phyloP scores from a whole-genome alignment of 768 basidiomycete species.

The Tubosaeta sp. region DNA sequence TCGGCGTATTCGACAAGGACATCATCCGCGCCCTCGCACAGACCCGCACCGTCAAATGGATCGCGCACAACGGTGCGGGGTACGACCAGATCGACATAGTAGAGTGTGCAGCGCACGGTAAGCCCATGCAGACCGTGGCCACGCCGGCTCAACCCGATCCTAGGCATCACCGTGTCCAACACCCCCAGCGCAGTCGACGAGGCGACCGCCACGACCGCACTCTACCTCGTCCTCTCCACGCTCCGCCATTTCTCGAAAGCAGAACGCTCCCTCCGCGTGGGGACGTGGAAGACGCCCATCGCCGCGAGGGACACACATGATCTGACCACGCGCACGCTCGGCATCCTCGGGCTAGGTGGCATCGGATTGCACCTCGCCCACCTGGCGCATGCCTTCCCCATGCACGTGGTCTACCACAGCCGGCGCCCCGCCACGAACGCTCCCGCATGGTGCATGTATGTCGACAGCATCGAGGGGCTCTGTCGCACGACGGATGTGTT shows the following conservation, averaged over 20 bases:
- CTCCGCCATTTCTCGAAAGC: slow-evolving; percentile 67
- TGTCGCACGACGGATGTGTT: slow-evolving; percentile 73
- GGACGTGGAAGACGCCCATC: slow-evolving; percentile 58
- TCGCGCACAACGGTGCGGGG: slow-evolving; percentile 90
- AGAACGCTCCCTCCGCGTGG: slow-evolving; percentile 48
- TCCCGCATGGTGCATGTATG: slow-evolving; percentile 76
- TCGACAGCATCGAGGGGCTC: slow-evolving; percentile 58
- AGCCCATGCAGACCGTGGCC: neutral
- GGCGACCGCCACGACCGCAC: slow-evolving; percentile 83
- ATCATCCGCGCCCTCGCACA: slow-evolving; percentile 63
- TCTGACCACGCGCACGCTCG: slow-evolving; percentile 63
- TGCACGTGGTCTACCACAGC: slow-evolving; percentile 84
- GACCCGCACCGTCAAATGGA: slow-evolving; percentile 63
- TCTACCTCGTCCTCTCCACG: slow-evolving; percentile 78
- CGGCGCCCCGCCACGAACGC: slow-evolving; percentile 53
- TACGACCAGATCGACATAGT: slow-evolving; percentile 85
- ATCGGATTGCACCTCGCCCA: slow-evolving; percentile 70
- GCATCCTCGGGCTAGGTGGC: slow-evolving; percentile 72
- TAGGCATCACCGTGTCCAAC: slow-evolving; percentile 72
- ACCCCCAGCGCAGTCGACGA: slow-evolving; percentile 90
- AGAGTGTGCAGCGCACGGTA: slow-evolving; percentile 69
- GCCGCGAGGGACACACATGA: slow-evolving; percentile 52
- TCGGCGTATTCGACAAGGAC: slow-evolving; percentile 79
- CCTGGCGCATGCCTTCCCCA: slow-evolving; percentile 75
- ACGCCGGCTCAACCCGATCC: neutral